A percentile compares a stretch with the other conserved stretches of the same genome.
Evolutionary conservation across 73 alveolate genomes (phyloP).

Genomic region (Paramecium caudatum): DNA sequence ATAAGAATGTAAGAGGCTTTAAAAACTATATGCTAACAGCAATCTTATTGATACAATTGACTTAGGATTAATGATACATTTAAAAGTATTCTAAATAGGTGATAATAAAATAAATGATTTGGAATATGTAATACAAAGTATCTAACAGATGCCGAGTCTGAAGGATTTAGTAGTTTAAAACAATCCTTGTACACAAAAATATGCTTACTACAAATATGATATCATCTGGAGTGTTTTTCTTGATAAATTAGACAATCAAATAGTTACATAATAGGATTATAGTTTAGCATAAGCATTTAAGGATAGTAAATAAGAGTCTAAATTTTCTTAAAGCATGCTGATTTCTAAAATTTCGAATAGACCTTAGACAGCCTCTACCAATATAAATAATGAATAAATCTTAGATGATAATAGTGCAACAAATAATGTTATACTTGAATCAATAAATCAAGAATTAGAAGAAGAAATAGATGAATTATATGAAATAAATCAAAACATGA

Average conservation of each 20-base stretch:
- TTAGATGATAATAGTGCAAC: neutral
- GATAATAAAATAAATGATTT: constrained; percentile 32
- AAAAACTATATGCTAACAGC: constrained; percentile 9
- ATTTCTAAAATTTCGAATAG: neutral
- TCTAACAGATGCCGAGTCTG: constrained; percentile 39
- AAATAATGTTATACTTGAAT: neutral
- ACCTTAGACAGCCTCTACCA: constrained; percentile 4
- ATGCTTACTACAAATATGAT: constrained; percentile 53
- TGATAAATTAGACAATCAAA: constrained; percentile 33
- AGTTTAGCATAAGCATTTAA: constrained; percentile 19
- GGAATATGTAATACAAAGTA: neutral
- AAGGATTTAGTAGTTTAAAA: constrained; percentile 1
- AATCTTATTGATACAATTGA: neutral
- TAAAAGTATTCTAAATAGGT: constrained; percentile 4
- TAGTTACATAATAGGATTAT: constrained; percentile 23
- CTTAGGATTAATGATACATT: constrained; percentile 15
- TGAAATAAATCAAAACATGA: neutral
- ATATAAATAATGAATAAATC: neutral
- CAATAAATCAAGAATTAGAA: neutral
- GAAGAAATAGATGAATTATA: constrained; percentile 50
- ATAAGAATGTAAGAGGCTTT: neutral
- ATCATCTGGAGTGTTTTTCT: constrained; percentile 25
- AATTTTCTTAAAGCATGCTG: neutral
- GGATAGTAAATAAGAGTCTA: constrained; percentile 27
- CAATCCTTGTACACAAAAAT: constrained; percentile 20